Percentiles rank a stretch among this genome's conserved stretches.
phyloP scores from a whole-genome alignment of 768 basidiomycete species.

The Auricularia sp. region DNA sequence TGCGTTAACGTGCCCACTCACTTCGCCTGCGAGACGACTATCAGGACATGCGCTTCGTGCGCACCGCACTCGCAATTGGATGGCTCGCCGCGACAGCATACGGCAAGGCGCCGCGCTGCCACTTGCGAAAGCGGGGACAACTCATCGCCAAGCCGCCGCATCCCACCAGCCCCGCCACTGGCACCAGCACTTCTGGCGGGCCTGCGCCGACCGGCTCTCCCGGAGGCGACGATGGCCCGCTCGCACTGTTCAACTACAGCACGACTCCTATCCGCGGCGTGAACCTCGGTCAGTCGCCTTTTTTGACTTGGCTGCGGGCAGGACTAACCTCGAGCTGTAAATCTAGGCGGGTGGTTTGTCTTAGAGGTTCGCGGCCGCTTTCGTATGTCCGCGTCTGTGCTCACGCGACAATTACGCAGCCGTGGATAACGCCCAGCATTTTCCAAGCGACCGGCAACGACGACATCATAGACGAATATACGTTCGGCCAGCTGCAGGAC shows the following conservation, averaged over 20 bases:
- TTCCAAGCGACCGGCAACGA: conserved; percentile 52
- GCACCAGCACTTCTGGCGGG: not conserved
- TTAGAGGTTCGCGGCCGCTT: conserved; percentile 26
- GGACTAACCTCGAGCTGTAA: not conserved
- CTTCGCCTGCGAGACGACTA: not conserved
- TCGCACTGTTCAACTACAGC: conserved; percentile 34
- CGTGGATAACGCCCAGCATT: conserved; percentile 71
- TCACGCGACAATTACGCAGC: conserved; percentile 26
- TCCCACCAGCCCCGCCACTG: not conserved
- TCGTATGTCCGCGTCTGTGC: not conserved
- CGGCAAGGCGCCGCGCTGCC: not conserved
- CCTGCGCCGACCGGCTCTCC: not conserved
- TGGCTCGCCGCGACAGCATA: not conserved
- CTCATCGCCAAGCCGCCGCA: not conserved
- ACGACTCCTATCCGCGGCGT: conserved; percentile 43
- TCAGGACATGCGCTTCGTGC: not conserved
- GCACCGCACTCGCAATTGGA: not conserved
- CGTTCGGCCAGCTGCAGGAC: conserved; percentile 45
- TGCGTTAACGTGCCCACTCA: not conserved
- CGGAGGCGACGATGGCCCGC: not conserved
- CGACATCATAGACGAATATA: conserved; percentile 51
- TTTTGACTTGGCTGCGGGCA: not conserved
- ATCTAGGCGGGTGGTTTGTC: conserved; percentile 54
- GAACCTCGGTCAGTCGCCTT: conserved; percentile 40
- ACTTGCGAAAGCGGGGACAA: not conserved